phyloP scores from a whole-genome alignment of 306 rosid genomes.

The Fragaria nilgerrensis region DNA sequence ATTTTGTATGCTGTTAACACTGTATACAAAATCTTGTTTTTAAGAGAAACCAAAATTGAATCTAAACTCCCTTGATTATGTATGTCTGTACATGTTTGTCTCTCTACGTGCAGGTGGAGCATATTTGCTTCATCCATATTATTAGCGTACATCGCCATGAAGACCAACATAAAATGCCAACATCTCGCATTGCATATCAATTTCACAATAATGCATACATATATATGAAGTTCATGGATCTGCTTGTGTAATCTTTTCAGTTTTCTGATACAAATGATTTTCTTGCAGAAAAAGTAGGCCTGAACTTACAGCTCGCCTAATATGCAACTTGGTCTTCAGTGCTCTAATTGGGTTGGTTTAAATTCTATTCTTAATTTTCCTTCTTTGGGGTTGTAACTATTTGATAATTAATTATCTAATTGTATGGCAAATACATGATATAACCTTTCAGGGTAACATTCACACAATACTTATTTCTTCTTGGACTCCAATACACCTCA shows the following conservation, averaged over 20 bases:
- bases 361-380: too few relatives aligned
- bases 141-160: too few relatives aligned
- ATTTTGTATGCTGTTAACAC: too few relatives aligned
- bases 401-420: too few relatives aligned
- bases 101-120: not conserved
- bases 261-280: not conserved
- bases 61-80: too few relatives aligned
- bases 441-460: slow-evolving; percentile 53
- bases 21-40: too few relatives aligned
- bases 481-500: slow-evolving; percentile 78
- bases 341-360: slow-evolving; percentile 67
- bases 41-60: too few relatives aligned
- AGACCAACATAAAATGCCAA: not conserved
- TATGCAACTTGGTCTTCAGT: slow-evolving; percentile 65
- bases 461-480: slow-evolving; percentile 65
- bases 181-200: not conserved
- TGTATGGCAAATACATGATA: not conserved
- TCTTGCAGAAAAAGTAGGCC: slow-evolving; percentile 59
- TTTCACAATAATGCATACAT: too few relatives aligned
- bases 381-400: too few relatives aligned
- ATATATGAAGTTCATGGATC: too few relatives aligned
- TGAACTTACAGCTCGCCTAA: slow-evolving; percentile 33
- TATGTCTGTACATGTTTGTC: not conserved
- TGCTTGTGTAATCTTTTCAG: not conserved
- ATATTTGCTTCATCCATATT: not conserved